Conservation (phyloP, 257 asterid species). For the Pogostemon cablin region DNA sequence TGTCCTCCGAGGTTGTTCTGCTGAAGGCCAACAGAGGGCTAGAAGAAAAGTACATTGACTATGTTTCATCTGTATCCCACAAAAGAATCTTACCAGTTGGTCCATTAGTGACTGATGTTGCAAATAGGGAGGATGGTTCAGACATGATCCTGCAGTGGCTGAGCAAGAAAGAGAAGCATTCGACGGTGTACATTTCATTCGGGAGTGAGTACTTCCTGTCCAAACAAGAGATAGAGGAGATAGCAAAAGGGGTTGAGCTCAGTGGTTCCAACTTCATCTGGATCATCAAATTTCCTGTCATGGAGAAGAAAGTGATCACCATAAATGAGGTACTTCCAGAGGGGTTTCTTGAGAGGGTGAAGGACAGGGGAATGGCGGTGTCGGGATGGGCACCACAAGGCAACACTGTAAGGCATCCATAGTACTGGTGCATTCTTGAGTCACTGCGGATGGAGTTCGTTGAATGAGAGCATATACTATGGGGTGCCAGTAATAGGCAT, state of each 20-base stretch:
- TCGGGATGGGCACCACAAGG: too few species aligned
- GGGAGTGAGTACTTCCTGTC: constrained; percentile 49
- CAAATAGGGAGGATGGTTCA: not conserved
- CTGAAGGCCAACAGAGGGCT: not conserved
- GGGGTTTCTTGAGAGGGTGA: too few species aligned
- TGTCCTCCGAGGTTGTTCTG: not conserved
- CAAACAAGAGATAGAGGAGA: not conserved
- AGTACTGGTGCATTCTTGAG: too few species aligned
- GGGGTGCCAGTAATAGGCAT: constrained; percentile 40
- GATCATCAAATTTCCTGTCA: constrained; percentile 37
- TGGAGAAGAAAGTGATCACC: not conserved
- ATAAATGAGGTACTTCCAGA: constrained; percentile 32
- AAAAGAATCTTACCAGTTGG: not conserved
- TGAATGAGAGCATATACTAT: too few species aligned
- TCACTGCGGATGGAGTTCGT: too few species aligned
- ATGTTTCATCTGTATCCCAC: not conserved
- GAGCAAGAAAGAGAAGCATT: constrained; percentile 7
- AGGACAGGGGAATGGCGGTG: too few species aligned
- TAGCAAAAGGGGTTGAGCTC: not conserved
- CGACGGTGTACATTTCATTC: constrained; percentile 43
- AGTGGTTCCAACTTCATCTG: constrained; percentile 39
- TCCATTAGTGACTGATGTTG: not conserved
- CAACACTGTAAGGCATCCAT: too few species aligned
- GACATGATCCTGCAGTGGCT: constrained; percentile 35
- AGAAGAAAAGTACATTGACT: not conserved